Percentiles rank a stretch among this genome's conserved stretches.
Evolutionary conservation across 2,329 filamentous ascomycete genomes (phyloP).

Genomic region (Ascochyta rabiei): DNA sequence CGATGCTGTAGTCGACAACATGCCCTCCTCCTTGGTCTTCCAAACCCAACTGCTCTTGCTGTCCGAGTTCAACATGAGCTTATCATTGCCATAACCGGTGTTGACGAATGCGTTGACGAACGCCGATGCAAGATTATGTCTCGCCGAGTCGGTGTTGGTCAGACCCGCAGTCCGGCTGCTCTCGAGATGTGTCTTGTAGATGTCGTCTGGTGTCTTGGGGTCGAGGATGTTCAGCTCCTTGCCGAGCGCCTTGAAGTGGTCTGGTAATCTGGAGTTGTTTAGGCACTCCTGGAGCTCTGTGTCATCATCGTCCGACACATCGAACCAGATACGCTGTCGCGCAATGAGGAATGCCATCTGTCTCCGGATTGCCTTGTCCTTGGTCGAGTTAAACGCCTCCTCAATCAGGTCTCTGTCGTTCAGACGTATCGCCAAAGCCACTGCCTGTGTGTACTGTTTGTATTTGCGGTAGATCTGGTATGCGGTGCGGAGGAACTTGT

Average conservation of each 20-base stretch:
- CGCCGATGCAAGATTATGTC: conserved; percentile 92
- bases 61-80: conserved; percentile 93
- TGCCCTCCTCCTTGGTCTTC: conserved; percentile 98
- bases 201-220: conserved; percentile 95
- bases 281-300: conserved; percentile 80
- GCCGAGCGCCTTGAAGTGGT: conserved; percentile 90
- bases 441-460: conserved; percentile 90
- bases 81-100: conserved; percentile 92
- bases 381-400: conserved; percentile 78
- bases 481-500: conserved; percentile 89
- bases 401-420: conserved; percentile 86
- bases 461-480: conserved; percentile 94
- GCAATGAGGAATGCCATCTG: conserved; percentile 94
- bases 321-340: conserved; percentile 85
- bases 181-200: conserved; percentile 98
- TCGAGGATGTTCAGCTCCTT: conserved; percentile 98
- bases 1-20: conserved; percentile 95
- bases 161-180: conserved; percentile 90
- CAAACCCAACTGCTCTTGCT: conserved; percentile 91
- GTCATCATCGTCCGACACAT: conserved; percentile 73
- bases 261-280: conserved; percentile 84
- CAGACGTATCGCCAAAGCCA: conserved; percentile 89
- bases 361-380: conserved; percentile 83
- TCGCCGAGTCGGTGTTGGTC: conserved; percentile 92
- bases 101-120: conserved; percentile 99